Percentiles rank a stretch among this genome's conserved stretches.
Evolutionary conservation across 805 yeast species (phyloP).

Genomic region (Myxozyma monticola): DNA sequence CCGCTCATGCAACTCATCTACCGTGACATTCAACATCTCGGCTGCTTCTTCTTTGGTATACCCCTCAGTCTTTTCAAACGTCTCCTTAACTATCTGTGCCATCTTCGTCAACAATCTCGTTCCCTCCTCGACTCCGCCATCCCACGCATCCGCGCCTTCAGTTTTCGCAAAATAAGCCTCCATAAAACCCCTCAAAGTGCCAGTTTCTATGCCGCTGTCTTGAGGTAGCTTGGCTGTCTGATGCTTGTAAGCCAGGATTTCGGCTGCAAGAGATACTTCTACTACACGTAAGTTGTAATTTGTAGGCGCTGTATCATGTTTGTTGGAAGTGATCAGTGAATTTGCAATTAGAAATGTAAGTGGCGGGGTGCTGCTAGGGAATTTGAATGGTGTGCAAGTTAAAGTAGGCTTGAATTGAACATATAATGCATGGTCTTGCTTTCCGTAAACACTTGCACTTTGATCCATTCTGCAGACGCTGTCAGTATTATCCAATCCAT

Average conservation of each 20-base stretch:
- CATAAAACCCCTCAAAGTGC: conserved; percentile 63
- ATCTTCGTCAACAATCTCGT: conserved; percentile 1
- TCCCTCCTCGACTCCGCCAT: conserved; percentile 41
- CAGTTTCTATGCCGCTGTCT: conserved; percentile 41
- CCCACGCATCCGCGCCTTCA: conserved; percentile 48
- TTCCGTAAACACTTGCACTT: conserved; percentile 68
- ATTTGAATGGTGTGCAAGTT: conserved; percentile 53
- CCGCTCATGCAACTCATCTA: conserved; percentile 45
- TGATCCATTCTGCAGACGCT: conserved; percentile 54
- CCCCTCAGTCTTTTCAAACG: conserved; percentile 48
- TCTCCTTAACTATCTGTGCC: conserved; percentile 42
- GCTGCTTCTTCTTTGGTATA: conserved; percentile 54
- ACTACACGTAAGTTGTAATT: conserved; percentile 72
- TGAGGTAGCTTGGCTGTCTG: conserved; percentile 51
- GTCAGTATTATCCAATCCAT: neutral
- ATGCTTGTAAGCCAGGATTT: conserved; percentile 52
- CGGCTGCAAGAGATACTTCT: conserved; percentile 67
- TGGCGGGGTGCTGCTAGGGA: conserved; percentile 46
- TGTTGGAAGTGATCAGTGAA: conserved; percentile 63
- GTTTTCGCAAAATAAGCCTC: conserved; percentile 44
- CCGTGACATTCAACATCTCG: conserved; percentile 44
- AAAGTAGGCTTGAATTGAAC: conserved; percentile 63
- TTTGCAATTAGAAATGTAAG: conserved; percentile 59
- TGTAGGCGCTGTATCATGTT: conserved; percentile 67
- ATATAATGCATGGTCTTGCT: conserved; percentile 55